Evolutionary conservation across 441 rosid genomes (phyloP).

Genomic region (Adansonia grandidieri): DNA sequence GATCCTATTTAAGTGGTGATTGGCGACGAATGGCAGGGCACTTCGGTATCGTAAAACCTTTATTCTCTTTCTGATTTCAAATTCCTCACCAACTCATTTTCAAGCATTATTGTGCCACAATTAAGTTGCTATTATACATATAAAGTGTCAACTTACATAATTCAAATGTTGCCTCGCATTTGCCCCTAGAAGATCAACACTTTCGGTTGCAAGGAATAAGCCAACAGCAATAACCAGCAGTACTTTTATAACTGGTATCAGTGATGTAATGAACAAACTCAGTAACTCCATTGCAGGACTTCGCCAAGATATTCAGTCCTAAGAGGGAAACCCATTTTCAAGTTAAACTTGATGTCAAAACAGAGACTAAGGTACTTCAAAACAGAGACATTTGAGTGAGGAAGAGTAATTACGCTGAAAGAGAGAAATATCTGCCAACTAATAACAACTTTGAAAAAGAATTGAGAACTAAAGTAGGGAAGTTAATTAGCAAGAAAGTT

Average conservation of each 20-base stretch:
- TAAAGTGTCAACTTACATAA: conserved; percentile 2
- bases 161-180: conserved; percentile 29
- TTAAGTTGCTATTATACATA: neutral
- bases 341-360: neutral
- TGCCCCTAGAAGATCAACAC: conserved; percentile 38
- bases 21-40: neutral
- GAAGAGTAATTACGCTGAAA: neutral
- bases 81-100: neutral
- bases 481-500: neutral
- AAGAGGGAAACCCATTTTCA: neutral
- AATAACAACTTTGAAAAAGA: neutral
- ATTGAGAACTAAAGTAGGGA: neutral
- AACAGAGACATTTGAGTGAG: neutral
- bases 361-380: neutral
- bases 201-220: conserved; percentile 39
- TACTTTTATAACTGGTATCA: conserved; percentile 48
- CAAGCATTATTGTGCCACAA: neutral
- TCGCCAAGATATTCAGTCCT: neutral
- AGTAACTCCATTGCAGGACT: conserved; percentile 34
- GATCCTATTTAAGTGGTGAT: neutral
- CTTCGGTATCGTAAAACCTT: neutral
- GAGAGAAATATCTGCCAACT: neutral
- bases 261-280: conserved; percentile 38
- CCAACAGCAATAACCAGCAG: conserved; percentile 47
- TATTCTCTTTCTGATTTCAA: neutral